Evolutionary conservation across 139 green algal species (phyloP).

Genomic region (Tetradesmus obliquus): DNA sequence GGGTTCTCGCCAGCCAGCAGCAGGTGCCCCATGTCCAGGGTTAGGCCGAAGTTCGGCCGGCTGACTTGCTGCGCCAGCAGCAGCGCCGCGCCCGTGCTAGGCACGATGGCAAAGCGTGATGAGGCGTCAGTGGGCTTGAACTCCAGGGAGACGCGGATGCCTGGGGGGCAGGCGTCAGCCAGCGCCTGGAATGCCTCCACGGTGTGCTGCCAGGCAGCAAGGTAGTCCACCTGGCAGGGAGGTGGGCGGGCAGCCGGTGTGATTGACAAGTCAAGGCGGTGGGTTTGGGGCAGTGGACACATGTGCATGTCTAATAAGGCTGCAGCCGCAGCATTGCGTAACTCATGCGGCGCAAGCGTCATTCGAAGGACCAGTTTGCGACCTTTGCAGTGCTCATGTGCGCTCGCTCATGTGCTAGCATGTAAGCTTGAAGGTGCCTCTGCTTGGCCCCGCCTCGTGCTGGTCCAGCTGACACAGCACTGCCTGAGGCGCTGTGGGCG

Average conservation of each 20-base stretch:
- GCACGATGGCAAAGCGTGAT: constrained; percentile 62
- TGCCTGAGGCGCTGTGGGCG: too few relatives aligned
- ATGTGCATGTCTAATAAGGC: too few relatives aligned
- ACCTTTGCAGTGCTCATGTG: too few relatives aligned
- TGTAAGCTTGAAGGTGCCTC: too few relatives aligned
- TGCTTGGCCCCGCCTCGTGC: too few relatives aligned
- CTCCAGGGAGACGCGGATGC: constrained; percentile 67
- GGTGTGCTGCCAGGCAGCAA: constrained; percentile 48
- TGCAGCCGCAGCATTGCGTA: too few relatives aligned
- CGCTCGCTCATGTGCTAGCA: too few relatives aligned
- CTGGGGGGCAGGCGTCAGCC: constrained; percentile 45
- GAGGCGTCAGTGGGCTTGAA: constrained; percentile 75
- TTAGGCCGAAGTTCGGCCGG: constrained; percentile 73
- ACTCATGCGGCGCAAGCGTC: too few relatives aligned
- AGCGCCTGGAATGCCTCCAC: constrained; percentile 54
- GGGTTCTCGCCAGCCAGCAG: constrained; percentile 77
- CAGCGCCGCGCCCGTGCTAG: constrained; percentile 63
- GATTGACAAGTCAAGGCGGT: too few relatives aligned
- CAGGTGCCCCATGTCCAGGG: constrained; percentile 75
- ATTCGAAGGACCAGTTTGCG: too few relatives aligned
- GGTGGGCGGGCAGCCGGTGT: not conserved
- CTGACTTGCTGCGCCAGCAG: constrained; percentile 57
- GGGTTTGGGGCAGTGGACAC: too few relatives aligned
- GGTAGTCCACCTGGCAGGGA: constrained; percentile 63
- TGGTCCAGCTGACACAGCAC: too few relatives aligned